These are phyloP conservation scores for Phytophthora lateralis DNA, from an alignment of 352 stramenopile species.

Conservation along the genomic window DNA sequence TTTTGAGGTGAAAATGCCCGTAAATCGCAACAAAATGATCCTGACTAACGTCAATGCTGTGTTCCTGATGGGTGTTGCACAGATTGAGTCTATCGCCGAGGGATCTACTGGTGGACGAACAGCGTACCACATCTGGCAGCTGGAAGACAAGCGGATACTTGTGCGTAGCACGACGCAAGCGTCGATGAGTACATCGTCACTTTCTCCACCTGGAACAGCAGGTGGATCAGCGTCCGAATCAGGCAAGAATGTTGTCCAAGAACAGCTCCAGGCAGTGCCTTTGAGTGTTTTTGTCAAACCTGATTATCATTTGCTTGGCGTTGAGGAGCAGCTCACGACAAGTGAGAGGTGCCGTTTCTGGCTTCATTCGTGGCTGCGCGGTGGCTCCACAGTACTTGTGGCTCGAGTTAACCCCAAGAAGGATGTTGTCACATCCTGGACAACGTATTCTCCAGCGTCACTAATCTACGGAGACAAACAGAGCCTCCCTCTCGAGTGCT, in stretches of 20 bases:
- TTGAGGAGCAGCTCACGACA: constrained; percentile 62
- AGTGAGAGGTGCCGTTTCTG: constrained; percentile 70
- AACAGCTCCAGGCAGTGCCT: constrained; percentile 16
- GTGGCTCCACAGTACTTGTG: constrained; percentile 58
- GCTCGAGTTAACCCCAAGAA: constrained; percentile 47
- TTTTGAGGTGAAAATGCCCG: constrained; percentile 35
- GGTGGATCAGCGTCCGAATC: background rate
- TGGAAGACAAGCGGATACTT: constrained; percentile 60
- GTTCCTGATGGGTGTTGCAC: background rate
- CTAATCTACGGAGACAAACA: constrained; percentile 53
- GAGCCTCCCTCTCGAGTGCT: constrained; percentile 40
- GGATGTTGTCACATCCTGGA: constrained; percentile 44
- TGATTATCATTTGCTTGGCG: constrained; percentile 56
- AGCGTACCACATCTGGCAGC: constrained; percentile 73
- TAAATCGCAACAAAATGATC: background rate
- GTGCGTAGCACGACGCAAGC: constrained; percentile 57
- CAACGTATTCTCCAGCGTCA: constrained; percentile 48
- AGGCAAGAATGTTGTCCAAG: background rate
- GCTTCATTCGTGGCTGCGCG: constrained; percentile 82
- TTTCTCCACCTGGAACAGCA: background rate
- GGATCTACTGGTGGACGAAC: constrained; percentile 33
- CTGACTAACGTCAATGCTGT: constrained; percentile 1
- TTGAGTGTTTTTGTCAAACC: constrained; percentile 78
- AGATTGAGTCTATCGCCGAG: constrained; percentile 28
- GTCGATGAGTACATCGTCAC: background rate